These are phyloP conservation scores for Alternaria sp. DNA, from an alignment of 2,329 filamentous ascomycete genomes.

Conservation along the genomic window DNA sequence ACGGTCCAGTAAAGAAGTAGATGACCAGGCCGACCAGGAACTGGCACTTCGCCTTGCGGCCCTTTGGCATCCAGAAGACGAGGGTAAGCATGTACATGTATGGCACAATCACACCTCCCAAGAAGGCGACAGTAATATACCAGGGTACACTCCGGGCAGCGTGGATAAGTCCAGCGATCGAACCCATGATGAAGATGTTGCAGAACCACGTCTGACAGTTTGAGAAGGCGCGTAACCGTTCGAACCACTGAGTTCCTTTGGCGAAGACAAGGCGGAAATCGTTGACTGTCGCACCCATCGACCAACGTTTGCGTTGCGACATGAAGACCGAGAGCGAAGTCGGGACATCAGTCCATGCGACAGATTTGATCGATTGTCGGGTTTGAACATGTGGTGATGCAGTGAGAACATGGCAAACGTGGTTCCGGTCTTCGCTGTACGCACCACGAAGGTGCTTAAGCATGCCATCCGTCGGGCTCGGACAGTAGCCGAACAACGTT, in stretches of 20 bases:
- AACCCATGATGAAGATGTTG: slow-evolving; percentile 34
- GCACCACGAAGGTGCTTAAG: slow-evolving; percentile 61
- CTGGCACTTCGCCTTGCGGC: slow-evolving; percentile 32
- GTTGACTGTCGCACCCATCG: slow-evolving; percentile 59
- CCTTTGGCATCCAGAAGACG: slow-evolving; percentile 39
- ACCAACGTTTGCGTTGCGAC: slow-evolving; percentile 61
- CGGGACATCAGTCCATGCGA: slow-evolving; percentile 48
- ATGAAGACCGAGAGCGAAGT: slow-evolving; percentile 54
- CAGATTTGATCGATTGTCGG: slow-evolving; percentile 58
- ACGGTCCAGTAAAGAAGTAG: slow-evolving; percentile 44
- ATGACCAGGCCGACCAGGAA: slow-evolving; percentile 41
- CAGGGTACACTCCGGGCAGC: slow-evolving; percentile 19
- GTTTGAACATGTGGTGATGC: slow-evolving; percentile 53
- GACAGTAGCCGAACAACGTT: slow-evolving; percentile 60
- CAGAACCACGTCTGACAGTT: slow-evolving; percentile 56
- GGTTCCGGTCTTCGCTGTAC: slow-evolving; percentile 61
- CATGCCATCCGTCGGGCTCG: slow-evolving; percentile 60
- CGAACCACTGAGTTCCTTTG: slow-evolving; percentile 54
- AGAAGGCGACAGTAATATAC: slow-evolving; percentile 29
- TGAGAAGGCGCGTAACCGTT: slow-evolving; percentile 57
- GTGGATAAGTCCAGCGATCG: slow-evolving; percentile 34
- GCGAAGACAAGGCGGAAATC: slow-evolving; percentile 61
- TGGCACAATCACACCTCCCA: slow-evolving; percentile 40
- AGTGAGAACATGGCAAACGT: slow-evolving; percentile 57
- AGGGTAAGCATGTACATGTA: slow-evolving; percentile 40